Conservation (phyloP, 2,329 filamentous ascomycete genomes). For the Lecanicillium sp. region DNA sequence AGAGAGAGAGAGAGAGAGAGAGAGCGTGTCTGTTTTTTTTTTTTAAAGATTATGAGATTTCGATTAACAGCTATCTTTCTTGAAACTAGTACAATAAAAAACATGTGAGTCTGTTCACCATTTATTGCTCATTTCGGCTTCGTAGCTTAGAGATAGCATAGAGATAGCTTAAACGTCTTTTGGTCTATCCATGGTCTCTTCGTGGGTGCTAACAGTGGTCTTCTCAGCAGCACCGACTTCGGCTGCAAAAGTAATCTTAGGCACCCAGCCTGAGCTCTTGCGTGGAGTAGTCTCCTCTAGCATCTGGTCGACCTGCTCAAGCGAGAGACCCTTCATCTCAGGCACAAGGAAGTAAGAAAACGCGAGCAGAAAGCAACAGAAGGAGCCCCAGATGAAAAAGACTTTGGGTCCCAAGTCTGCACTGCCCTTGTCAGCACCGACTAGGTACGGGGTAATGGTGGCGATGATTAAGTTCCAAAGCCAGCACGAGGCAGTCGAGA, state of each 20-base stretch:
- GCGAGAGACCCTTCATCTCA: slow-evolving; percentile 66
- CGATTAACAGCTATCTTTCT: too few species aligned
- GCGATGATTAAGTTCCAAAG: slow-evolving; percentile 58
- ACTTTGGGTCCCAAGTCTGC: slow-evolving; percentile 31
- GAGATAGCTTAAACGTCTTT: too few species aligned
- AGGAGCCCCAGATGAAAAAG: slow-evolving; percentile 56
- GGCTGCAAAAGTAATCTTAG: slow-evolving; percentile 25
- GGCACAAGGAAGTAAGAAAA: slow-evolving; percentile 56
- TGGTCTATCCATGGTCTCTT: too few species aligned
- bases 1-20: too few species aligned
- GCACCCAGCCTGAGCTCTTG: slow-evolving; percentile 23
- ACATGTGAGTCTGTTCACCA: too few species aligned
- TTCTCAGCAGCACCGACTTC: too few species aligned
- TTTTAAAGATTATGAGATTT: too few species aligned
- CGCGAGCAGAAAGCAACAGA: slow-evolving; percentile 45
- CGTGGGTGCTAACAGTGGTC: too few species aligned
- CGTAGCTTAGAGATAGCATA: too few species aligned
- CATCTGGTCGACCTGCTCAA: slow-evolving; percentile 66
- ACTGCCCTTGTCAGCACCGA: slow-evolving; percentile 39
- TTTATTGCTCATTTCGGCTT: too few species aligned
- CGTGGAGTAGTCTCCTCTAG: slow-evolving; percentile 40
- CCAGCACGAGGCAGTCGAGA: slow-evolving; percentile 69
- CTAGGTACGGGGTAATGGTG: slow-evolving; percentile 58
- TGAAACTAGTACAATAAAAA: too few species aligned
- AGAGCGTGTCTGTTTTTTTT: too few species aligned